Evolutionary conservation across 2,329 filamentous ascomycete species (phyloP).

Genomic region (Cyanodermella asteris): DNA sequence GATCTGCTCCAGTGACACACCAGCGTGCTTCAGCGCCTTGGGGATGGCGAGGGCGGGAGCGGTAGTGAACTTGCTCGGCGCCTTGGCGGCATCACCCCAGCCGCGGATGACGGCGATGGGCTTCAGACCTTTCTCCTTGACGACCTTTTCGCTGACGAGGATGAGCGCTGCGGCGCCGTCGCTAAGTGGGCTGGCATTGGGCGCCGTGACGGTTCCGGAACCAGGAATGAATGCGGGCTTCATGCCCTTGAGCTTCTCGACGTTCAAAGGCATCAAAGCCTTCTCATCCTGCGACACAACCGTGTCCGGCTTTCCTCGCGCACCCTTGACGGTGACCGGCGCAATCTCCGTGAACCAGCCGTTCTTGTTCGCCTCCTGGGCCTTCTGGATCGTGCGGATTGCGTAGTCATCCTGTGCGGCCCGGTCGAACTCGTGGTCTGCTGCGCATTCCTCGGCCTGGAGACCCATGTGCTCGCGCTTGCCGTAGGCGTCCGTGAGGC

Average conservation of each 20-base stretch:
- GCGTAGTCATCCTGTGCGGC: slow-evolving; percentile 89
- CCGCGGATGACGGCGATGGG: slow-evolving; percentile 91
- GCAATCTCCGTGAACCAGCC: slow-evolving; percentile 79
- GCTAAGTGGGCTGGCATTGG: slow-evolving; percentile 89
- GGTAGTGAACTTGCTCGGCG: slow-evolving; percentile 88
- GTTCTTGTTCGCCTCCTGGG: slow-evolving; percentile 60
- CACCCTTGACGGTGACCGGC: slow-evolving; percentile 68
- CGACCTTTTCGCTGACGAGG: slow-evolving; percentile 78
- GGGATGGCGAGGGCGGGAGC: slow-evolving; percentile 84
- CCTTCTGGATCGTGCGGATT: slow-evolving; percentile 85
- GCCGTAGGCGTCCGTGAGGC: slow-evolving; percentile 74
- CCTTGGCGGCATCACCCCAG: slow-evolving; percentile 84
- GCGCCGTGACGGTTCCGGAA: slow-evolving; percentile 70
- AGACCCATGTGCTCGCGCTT: slow-evolving; percentile 96
- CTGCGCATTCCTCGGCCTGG: slow-evolving; percentile 73
- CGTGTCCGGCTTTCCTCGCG: slow-evolving; percentile 71
- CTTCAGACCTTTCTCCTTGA: slow-evolving; percentile 78
- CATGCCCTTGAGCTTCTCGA: slow-evolving; percentile 63
- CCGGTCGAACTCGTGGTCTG: slow-evolving; percentile 59
- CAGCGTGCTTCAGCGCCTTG: slow-evolving; percentile 91
- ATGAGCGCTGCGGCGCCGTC: slow-evolving; percentile 86
- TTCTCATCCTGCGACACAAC: slow-evolving; percentile 61
- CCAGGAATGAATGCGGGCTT: slow-evolving; percentile 61
- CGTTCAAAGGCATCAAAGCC: slow-evolving; percentile 32
- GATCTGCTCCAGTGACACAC: slow-evolving; percentile 51